Evolutionary conservation across 1,139 yeast genomes (phyloP).

Genomic region (Sugiyamaella sp.): DNA sequence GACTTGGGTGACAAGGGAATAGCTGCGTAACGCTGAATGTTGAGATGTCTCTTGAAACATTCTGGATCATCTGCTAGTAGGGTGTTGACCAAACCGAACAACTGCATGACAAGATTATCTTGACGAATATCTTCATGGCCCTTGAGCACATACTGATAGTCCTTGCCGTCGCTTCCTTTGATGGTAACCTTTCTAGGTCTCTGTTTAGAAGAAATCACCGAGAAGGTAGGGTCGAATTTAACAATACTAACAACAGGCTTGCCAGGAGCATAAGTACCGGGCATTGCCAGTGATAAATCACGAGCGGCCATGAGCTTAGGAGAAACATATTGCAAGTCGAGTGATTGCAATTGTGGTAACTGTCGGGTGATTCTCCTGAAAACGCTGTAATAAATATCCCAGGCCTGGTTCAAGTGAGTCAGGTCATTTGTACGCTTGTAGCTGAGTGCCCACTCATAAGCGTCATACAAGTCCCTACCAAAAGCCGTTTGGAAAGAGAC

Average conservation of each 20-base stretch:
- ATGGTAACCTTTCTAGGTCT: constrained; percentile 85
- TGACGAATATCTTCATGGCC: constrained; percentile 99
- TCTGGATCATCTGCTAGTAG: constrained; percentile 88
- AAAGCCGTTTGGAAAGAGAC: constrained; percentile 91
- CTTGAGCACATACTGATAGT: constrained; percentile 76
- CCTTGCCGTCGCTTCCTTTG: constrained; percentile 89
- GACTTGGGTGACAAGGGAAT: constrained; percentile 96
- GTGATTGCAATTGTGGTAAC: constrained; percentile 79
- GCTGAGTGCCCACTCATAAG: constrained; percentile 89
- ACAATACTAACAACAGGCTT: constrained; percentile 73
- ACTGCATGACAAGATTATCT: constrained; percentile 96
- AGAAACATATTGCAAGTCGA: constrained; percentile 91
- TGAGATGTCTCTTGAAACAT: constrained; percentile 93
- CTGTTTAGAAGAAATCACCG: constrained; percentile 95
- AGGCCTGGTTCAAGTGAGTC: constrained; percentile 90
- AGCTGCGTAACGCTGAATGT: constrained; percentile 88
- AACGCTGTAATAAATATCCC: constrained; percentile 95
- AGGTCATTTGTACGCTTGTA: constrained; percentile 83
- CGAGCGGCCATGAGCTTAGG: constrained; percentile 76
- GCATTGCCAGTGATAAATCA: constrained; percentile 85
- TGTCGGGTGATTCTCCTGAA: constrained; percentile 90
- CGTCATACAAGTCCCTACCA: constrained; percentile 91
- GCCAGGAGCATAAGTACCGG: constrained; percentile 91
- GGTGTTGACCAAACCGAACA: constrained; percentile 93
- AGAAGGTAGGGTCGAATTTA: constrained; percentile 76